Conservation (phyloP, 306 rosid species). For the Cucurbita moschata region DNA sequence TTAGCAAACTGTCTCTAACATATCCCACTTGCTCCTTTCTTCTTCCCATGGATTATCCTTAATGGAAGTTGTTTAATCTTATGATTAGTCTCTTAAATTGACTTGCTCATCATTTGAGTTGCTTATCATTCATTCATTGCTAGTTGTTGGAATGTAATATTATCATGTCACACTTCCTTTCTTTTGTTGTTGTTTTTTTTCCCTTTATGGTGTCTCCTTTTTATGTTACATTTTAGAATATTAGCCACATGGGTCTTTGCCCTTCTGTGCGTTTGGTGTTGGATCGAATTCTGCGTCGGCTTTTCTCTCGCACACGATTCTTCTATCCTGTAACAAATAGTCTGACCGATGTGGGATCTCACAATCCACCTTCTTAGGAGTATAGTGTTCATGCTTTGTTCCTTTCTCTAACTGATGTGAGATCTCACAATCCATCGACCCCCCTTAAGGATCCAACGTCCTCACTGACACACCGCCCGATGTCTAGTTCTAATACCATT, state of each 20-base stretch:
- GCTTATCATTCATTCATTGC: background rate
- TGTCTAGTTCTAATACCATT: too few species aligned
- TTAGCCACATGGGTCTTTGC: conserved; percentile 48
- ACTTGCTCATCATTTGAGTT: background rate
- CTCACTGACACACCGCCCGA: too few species aligned
- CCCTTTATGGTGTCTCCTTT: conserved; percentile 28
- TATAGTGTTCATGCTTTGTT: too few species aligned
- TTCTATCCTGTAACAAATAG: background rate
- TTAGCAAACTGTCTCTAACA: background rate
- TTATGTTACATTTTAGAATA: conserved; percentile 42
- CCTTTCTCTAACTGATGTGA: too few species aligned
- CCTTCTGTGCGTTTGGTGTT: conserved; percentile 19
- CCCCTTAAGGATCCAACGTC: too few species aligned
- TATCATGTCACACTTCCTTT: background rate
- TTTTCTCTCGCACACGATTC: background rate
- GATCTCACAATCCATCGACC: too few species aligned
- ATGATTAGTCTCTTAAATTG: background rate
- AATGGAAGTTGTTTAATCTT: background rate
- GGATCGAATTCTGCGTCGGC: background rate
- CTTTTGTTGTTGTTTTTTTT: background rate
- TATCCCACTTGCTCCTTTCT: background rate
- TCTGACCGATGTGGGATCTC: too few species aligned
- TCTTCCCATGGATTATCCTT: background rate
- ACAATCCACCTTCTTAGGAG: too few species aligned
- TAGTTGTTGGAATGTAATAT: conserved; percentile 8